Conservation (phyloP, 192 early-diverging fungal genomes). For the Coemansia sp. region DNA sequence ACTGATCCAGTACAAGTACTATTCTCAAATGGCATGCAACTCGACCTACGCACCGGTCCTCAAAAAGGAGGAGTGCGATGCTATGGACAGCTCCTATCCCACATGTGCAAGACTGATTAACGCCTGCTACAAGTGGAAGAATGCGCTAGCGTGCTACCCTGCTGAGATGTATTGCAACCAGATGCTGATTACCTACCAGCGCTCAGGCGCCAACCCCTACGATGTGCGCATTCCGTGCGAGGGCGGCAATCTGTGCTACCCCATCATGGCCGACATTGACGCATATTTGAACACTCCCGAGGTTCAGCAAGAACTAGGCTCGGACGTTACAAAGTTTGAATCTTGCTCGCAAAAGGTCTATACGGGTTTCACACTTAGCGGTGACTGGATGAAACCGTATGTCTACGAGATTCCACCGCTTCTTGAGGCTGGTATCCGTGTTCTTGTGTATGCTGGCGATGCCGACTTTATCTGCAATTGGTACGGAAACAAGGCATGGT, state of each 20-base stretch:
- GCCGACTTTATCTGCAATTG: conserved; percentile 94
- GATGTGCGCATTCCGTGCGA: conserved; percentile 90
- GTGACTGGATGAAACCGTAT: conserved; percentile 90
- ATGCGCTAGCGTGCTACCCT: conserved; percentile 76
- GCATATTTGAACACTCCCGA: conserved; percentile 72
- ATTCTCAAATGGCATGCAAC: conserved; percentile 73
- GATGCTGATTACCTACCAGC: conserved; percentile 75
- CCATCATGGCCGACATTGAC: conserved; percentile 77
- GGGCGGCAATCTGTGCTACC: conserved; percentile 81
- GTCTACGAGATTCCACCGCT: conserved; percentile 62
- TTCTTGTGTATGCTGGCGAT: conserved; percentile 91
- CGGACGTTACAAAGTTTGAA: conserved; percentile 65
- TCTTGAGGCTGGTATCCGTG: conserved; percentile 75
- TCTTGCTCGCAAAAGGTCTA: conserved; percentile 86
- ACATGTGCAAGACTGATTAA: conserved; percentile 73
- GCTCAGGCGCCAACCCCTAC: conserved; percentile 86
- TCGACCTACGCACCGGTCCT: conserved; percentile 75
- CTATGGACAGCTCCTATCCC: conserved; percentile 72
- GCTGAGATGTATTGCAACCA: conserved; percentile 83
- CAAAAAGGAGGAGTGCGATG: conserved; percentile 64
- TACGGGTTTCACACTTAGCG: conserved; percentile 72
- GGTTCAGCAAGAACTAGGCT: conserved; percentile 75
- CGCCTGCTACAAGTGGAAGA: conserved; percentile 83
- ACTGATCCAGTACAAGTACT: conserved; percentile 84
- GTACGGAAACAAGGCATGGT: conserved; percentile 89